Evolutionary conservation across 495 filamentous ascomycete genomes (phyloP), one percentile per base, ranked within the genome.

Genomic region (Amphirosellinia nigrospora): DNA sequence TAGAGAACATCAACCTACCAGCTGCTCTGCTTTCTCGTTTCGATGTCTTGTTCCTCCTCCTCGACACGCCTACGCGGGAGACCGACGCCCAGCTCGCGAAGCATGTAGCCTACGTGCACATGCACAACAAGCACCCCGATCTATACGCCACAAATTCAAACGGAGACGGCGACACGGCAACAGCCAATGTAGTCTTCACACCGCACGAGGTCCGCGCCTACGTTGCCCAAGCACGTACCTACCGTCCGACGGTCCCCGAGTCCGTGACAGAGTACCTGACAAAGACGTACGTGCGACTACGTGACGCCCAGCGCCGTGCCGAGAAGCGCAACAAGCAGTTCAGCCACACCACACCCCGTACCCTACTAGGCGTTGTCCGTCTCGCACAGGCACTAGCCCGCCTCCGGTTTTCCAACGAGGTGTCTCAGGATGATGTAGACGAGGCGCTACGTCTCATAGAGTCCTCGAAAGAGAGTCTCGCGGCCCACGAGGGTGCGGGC

Each of bases 1-100:
- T 99, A 16, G 96, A 99, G 78, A 99, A 99, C 81, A 99, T 99
- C 81, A 99, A 99, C 79, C 89, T 99, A 8, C 96, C 96, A 16
- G 96, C 96, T 9, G 96, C 96, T 21, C 86, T 99, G 10, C 90
- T 99, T 4, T 97, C 94, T 48, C 93, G 96, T 84, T 99, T 99
- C 82, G 96, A 99, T 81, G 86, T 98, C 71, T 89, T 99, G 73
- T 99, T 97, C 86, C 85, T 99, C 38, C 95, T 99, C 72, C 90
- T 99, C 15, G 96, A 99, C 81, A 96, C 92, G 1, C 96, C 96
- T 1, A 90, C 88, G 4, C 89, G 92, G 41, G 96, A 99, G 34
- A 85, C 86, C 4, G 96, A 99, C 78, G 94, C 96, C 72, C 92
- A 97, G 77, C 87, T 99, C n/a, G 96, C 95, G 45, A 89, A 89